Evolutionary conservation across 352 stramenopile genomes (phyloP).

Genomic region (Phytophthora macrochlamydospora): DNA sequence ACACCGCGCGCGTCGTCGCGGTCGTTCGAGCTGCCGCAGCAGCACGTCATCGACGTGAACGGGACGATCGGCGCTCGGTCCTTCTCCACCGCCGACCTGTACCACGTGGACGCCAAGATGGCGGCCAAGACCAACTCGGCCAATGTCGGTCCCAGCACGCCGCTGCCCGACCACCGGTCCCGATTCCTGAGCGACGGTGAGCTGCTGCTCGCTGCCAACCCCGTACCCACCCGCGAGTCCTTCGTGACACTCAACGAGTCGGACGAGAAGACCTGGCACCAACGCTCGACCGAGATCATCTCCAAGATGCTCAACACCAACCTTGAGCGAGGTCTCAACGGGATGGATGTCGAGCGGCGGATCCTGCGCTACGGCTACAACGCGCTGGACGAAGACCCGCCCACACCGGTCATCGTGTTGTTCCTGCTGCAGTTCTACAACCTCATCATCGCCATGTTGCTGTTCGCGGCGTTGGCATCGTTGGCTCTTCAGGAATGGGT

Average conservation of each 20-base stretch:
- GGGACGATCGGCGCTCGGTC: slow-evolving; percentile 18
- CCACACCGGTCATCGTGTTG: slow-evolving; percentile 59
- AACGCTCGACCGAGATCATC: slow-evolving; percentile 48
- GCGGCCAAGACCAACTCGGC: slow-evolving; percentile 29
- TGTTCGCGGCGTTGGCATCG: slow-evolving; percentile 62
- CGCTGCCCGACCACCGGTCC: slow-evolving; percentile 44
- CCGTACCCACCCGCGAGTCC: slow-evolving; percentile 47
- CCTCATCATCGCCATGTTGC: slow-evolving; percentile 70
- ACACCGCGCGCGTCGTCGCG: slow-evolving; percentile 24
- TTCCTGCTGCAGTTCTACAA: slow-evolving; percentile 87
- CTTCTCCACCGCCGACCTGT: slow-evolving; percentile 37
- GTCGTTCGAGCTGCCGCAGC: slow-evolving; percentile 20
- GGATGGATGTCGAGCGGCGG: slow-evolving; percentile 45
- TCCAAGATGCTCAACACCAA: slow-evolving; percentile 60
- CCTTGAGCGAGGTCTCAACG: slow-evolving; percentile 49
- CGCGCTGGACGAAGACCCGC: slow-evolving; percentile 64
- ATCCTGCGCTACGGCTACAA: slow-evolving; percentile 59
- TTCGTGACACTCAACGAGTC: slow-evolving; percentile 60
- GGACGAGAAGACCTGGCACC: slow-evolving; percentile 62
- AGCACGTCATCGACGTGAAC: slow-evolving; percentile 35
- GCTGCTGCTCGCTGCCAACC: slow-evolving; percentile 56
- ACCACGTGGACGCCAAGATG: slow-evolving; percentile 32
- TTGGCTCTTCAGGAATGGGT: slow-evolving; percentile 67
- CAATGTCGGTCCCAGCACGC: slow-evolving; percentile 11
- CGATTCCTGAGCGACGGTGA: slow-evolving; percentile 73